A percentile compares a stretch with the other conserved stretches of the same genome.
Conservation (phyloP, 163 green algal species). For the Scenedesmus sp. region DNA sequence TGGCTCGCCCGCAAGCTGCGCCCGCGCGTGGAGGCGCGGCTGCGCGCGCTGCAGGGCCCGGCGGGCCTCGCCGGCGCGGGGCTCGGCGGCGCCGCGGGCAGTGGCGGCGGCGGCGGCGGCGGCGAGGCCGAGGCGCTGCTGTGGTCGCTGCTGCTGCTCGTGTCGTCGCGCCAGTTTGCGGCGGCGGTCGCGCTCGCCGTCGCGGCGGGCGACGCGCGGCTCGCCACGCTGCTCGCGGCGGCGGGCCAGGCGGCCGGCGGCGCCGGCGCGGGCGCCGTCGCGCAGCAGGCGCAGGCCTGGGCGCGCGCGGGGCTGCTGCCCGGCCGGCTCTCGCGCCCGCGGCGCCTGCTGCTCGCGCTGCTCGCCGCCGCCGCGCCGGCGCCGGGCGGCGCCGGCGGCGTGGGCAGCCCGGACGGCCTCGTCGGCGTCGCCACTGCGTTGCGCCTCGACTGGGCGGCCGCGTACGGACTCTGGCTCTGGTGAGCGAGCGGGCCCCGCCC, state of each 20-base stretch:
- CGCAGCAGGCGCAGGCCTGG: constrained; percentile 48
- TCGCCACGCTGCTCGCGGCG: constrained; percentile 77
- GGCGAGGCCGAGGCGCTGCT: constrained; percentile 45
- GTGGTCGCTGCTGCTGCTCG: constrained; percentile 62
- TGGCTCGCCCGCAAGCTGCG: constrained; percentile 31
- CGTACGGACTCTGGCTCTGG: constrained; percentile 85
- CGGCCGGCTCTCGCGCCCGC: constrained; percentile 35
- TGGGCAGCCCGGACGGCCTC: constrained; percentile 19
- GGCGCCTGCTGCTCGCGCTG: constrained; percentile 18
- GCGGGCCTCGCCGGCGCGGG: too few species aligned
- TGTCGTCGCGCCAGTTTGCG: constrained; percentile 71
- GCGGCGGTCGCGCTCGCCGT: constrained; percentile 68
- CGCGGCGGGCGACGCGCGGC: constrained; percentile 68
- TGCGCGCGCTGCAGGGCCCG: too few species aligned
- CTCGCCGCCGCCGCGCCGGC: background rate
- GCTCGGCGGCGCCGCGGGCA: too few species aligned
- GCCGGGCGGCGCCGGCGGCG: background rate
- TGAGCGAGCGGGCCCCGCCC: constrained; percentile 47
- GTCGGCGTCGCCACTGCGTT: constrained; percentile 51
- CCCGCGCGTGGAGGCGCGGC: background rate
- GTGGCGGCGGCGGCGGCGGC: background rate
- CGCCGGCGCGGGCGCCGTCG: background rate
- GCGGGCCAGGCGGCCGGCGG: constrained; percentile 38
- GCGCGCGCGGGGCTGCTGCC: constrained; percentile 63
- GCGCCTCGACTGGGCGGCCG: constrained; percentile 78